A percentile compares a stretch with the other conserved stretches of the same genome.
These are phyloP conservation scores for Teratosphaeria zuluensis DNA, from an alignment of 2,329 filamentous ascomycete genomes.

Conservation along the genomic window DNA sequence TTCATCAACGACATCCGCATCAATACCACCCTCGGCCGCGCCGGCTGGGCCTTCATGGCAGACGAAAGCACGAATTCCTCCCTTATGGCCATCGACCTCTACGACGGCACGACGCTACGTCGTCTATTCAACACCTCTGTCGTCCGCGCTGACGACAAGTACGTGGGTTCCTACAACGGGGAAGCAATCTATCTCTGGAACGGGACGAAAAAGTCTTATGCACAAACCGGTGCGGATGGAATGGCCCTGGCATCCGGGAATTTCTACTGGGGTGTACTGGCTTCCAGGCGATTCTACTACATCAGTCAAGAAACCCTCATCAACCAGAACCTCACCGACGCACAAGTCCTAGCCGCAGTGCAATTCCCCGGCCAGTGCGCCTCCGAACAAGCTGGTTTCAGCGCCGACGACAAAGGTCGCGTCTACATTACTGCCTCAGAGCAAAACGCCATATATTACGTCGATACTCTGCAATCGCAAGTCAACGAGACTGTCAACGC, in stretches of 20 bases:
- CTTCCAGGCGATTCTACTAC: conserved; percentile 33
- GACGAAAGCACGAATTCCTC: conserved; percentile 31
- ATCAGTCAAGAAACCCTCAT: conserved; percentile 28
- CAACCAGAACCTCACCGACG: conserved; percentile 25
- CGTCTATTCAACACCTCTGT: conserved; percentile 31
- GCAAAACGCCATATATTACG: conserved; percentile 37
- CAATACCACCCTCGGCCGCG: conserved; percentile 33
- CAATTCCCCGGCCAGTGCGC: conserved; percentile 31
- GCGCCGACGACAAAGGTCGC: conserved; percentile 32
- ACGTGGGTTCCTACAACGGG: conserved; percentile 30
- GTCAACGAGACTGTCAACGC: conserved; percentile 29
- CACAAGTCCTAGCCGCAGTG: conserved; percentile 28
- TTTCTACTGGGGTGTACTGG: conserved; percentile 35
- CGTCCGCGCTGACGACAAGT: conserved; percentile 30
- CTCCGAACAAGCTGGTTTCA: conserved; percentile 34
- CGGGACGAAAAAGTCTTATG: conserved; percentile 14
- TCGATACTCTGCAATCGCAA: conserved; percentile 29
- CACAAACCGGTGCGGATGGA: conserved; percentile 16
- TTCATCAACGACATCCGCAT: conserved; percentile 36
- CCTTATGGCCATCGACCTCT: conserved; percentile 31
- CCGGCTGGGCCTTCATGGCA: conserved; percentile 34
- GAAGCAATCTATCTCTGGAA: conserved; percentile 19
- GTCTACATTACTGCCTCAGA: conserved; percentile 34
- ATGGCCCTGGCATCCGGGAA: conserved; percentile 32
- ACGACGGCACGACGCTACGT: conserved; percentile 26